Evolutionary conservation across 768 basidiomycete genomes (phyloP).

Genomic region (Lactarius hatsudake): DNA sequence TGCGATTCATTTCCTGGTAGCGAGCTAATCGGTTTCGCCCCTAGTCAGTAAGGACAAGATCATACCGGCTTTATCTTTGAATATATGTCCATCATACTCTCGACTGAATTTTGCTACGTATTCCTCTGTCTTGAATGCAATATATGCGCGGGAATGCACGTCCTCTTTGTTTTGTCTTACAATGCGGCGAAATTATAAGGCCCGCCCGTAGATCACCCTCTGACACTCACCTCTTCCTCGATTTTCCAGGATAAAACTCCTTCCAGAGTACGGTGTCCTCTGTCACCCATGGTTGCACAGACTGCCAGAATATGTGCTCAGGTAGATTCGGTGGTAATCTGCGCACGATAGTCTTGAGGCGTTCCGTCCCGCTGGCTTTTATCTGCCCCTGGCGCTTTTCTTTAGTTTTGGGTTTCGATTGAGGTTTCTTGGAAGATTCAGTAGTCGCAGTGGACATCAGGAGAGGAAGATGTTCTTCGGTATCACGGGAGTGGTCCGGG

Average conservation of each 20-base stretch:
- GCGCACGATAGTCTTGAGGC: constrained; percentile 85
- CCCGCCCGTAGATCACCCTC: neutral
- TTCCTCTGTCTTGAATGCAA: constrained; percentile 80
- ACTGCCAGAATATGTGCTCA: constrained; percentile 91
- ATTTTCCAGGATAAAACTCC: constrained; percentile 62
- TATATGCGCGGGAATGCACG: constrained; percentile 84
- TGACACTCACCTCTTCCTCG: constrained; percentile 57
- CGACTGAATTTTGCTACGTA: constrained; percentile 69
- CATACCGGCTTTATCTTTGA: constrained; percentile 87
- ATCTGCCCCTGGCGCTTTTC: constrained; percentile 32
- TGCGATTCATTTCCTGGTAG: constrained; percentile 76
- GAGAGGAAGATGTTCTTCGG: neutral
- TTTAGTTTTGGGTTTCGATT: constrained; percentile 34
- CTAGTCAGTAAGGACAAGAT: neutral
- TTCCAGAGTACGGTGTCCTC: constrained; percentile 72
- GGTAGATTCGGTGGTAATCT: constrained; percentile 90
- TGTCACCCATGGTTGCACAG: constrained; percentile 79
- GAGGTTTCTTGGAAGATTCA: constrained; percentile 27
- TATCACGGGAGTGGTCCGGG: neutral
- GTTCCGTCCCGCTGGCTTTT: constrained; percentile 43
- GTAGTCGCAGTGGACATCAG: constrained; percentile 22
- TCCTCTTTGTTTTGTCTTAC: constrained; percentile 79
- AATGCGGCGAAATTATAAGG: neutral
- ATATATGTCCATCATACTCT: constrained; percentile 89
- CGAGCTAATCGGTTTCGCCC: neutral